phyloP scores from a whole-genome alignment of 352 stramenopile species.

The Phytophthora pisi region DNA sequence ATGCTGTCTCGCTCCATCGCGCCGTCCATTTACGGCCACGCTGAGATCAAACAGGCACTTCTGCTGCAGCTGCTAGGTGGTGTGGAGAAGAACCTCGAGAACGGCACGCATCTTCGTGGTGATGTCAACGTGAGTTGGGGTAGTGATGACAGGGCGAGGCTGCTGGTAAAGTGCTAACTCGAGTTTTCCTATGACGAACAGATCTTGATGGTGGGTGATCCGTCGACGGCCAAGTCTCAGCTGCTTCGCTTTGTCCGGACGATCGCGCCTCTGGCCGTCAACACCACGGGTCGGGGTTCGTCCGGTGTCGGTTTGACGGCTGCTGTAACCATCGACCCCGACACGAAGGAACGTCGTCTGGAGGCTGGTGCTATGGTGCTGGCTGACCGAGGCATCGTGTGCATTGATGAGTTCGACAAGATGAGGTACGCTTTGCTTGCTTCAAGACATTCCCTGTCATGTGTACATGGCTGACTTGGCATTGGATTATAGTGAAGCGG shows the following conservation, averaged over 20 bases:
- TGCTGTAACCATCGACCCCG: conserved; percentile 97
- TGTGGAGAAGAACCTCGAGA: conserved; percentile 96
- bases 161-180: conserved; percentile 5
- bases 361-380: conserved; percentile 99
- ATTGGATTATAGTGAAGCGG: conserved; percentile 75
- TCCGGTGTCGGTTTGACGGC: conserved; percentile 97
- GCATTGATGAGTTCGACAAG: conserved; percentile 99
- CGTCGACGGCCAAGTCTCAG: conserved; percentile 99
- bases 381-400: conserved; percentile 98
- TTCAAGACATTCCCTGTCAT: not conserved
- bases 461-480: conserved; percentile 15
- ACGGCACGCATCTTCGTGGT: conserved; percentile 99
- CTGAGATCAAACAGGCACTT: conserved; percentile 96
- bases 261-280: conserved; percentile 94
- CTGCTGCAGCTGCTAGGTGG: conserved; percentile 89
- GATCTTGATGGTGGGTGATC: conserved; percentile 97
- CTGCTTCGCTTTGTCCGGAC: conserved; percentile 97
- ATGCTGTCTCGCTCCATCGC: conserved; percentile 95
- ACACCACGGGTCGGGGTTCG: conserved; percentile 83
- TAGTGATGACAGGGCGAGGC: not conserved
- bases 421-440: conserved; percentile 81
- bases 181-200: conserved; percentile 19
- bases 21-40: conserved; percentile 98
- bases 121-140: conserved; percentile 95
- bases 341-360: conserved; percentile 92